These are phyloP conservation scores for Penicillium sp. DNA, from an alignment of 2,329 filamentous ascomycete genomes.

Conservation along the genomic window DNA sequence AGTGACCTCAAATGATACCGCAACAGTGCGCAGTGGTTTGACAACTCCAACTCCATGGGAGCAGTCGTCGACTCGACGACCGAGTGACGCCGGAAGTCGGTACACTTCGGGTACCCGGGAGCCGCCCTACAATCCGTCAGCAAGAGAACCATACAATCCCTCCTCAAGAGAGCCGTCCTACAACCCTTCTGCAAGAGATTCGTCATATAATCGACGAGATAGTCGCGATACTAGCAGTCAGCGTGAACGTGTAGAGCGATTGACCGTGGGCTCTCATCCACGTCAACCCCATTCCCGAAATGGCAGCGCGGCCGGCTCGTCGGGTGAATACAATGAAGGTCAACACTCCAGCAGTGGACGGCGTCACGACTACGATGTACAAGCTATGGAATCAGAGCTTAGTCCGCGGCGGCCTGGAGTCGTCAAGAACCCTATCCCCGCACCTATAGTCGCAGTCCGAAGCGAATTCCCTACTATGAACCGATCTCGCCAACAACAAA, in stretches of 20 bases:
- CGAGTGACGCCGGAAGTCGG: slow-evolving; percentile 34
- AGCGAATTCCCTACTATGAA: slow-evolving; percentile 96
- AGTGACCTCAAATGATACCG: slow-evolving; percentile 65
- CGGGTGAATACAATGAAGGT: slow-evolving; percentile 75
- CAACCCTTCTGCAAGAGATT: slow-evolving; percentile 6
- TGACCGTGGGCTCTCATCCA: slow-evolving; percentile 37
- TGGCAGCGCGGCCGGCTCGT: slow-evolving; percentile 74
- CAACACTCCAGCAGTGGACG: slow-evolving; percentile 65
- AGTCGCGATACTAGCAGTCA: slow-evolving; percentile 44
- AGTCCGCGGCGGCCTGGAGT: slow-evolving; percentile 65
- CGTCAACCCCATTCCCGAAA: slow-evolving; percentile 65
- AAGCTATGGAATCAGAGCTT: slow-evolving; percentile 88
- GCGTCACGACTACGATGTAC: slow-evolving; percentile 90
- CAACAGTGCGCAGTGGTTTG: slow-evolving; percentile 48
- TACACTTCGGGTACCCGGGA: slow-evolving; percentile 18
- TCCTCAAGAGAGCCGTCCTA: slow-evolving; percentile 26
- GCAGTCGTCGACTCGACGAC: slow-evolving; percentile 32
- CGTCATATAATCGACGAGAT: slow-evolving; percentile 35
- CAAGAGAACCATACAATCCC: slow-evolving; percentile 18
- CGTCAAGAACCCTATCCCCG: slow-evolving; percentile 81
- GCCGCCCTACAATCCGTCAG: slow-evolving; percentile 2
- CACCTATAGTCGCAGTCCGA: slow-evolving; percentile 87
- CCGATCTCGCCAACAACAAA: slow-evolving; percentile 89
- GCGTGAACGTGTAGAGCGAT: slow-evolving; percentile 48
- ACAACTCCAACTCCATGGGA: slow-evolving; percentile 65